Base-by-base conservation (phyloP, 2,329 filamentous ascomycete species). In the Botrytis galanthina region DNA sequence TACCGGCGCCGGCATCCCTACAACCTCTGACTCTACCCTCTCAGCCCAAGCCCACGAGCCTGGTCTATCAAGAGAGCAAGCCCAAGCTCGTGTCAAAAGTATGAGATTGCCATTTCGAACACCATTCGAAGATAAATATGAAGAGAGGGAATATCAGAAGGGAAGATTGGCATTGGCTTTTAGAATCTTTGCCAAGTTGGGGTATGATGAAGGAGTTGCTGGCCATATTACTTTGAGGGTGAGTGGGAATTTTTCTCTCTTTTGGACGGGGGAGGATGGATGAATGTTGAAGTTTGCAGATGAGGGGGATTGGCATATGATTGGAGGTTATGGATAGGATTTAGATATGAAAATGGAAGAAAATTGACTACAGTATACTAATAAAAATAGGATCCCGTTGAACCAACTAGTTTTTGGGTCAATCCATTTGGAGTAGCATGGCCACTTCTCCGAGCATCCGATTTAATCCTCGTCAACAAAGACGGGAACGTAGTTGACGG, bases 401-500 rank as follows among this genome's bases (percentile, higher is more conserved):
- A 81, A n/a, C 79, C 80, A 29, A 78, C 77, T 9, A 76, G 75
- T 51, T 81, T 81, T 35, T 81, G 80, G 80, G 80, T 81, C 6
- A 81, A 81, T 51, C 80, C 80, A 22, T 81, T 81, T 70, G 80
- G 80, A 26, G 79, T 81, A 29, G 79, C 80, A 3, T 81, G 80
- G 80, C 80, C 79, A 14, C 73, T 80, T 2, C 87, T 92, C 61
- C 90, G 88, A 73, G 85, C 86, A 0, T 90, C 88, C 0, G 90
- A 93, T 76, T 84, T 93, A n/a, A 91, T 93, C 71, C 87, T 87
- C 26, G 90, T 93, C 1, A 85, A 91, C 77, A 84, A 88, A 69
- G 80, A 86, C 0, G 91, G 91, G 2, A 82, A 88, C 37, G 86
- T 92, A 37, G 86, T 93, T 46, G 90, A 88, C 18, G 90, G 90